Conservation (phyloP, 768 basidiomycete species). For the Lepiota brunneoincarnata region DNA sequence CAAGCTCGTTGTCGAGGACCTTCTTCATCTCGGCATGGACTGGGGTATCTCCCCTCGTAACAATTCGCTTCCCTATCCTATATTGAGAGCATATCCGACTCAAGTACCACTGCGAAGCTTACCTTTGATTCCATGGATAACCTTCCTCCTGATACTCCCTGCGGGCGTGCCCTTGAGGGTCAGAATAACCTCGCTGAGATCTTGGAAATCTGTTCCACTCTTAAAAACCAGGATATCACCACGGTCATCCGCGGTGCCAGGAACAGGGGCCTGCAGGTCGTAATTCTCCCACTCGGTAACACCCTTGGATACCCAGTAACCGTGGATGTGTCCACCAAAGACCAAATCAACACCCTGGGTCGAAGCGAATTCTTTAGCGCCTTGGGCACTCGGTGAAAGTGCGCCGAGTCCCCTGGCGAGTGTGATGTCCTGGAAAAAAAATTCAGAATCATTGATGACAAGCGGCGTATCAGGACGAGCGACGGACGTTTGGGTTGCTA, state of each 20-base stretch:
- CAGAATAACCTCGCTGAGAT: not conserved
- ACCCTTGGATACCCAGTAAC: slow-evolving; percentile 2
- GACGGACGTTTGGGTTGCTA: no score
- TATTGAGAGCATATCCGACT: no score
- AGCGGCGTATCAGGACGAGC: no score
- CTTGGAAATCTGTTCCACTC: slow-evolving; percentile 4
- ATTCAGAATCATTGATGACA: no score
- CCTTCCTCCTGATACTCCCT: slow-evolving; percentile 1
- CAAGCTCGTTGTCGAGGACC: no score
- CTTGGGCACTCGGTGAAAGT: not conserved
- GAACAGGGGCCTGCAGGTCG: not conserved
- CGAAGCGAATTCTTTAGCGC: not conserved
- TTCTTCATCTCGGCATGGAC: no score
- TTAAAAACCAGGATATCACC: not conserved
- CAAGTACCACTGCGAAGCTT: not conserved
- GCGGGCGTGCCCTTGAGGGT: not conserved
- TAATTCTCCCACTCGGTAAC: not conserved
- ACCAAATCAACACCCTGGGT: not conserved
- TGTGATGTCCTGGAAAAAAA: slow-evolving; percentile 1
- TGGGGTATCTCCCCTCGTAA: no score
- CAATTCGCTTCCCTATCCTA: no score
- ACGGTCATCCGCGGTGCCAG: not conserved
- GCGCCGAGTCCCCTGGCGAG: not conserved
- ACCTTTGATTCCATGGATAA: not conserved
- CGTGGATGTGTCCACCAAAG: slow-evolving; percentile 1